A percentile compares a stretch with the other conserved stretches of the same genome.
Conservation (phyloP, 202 grass and related monocot species). For the Digitaria exilis region DNA sequence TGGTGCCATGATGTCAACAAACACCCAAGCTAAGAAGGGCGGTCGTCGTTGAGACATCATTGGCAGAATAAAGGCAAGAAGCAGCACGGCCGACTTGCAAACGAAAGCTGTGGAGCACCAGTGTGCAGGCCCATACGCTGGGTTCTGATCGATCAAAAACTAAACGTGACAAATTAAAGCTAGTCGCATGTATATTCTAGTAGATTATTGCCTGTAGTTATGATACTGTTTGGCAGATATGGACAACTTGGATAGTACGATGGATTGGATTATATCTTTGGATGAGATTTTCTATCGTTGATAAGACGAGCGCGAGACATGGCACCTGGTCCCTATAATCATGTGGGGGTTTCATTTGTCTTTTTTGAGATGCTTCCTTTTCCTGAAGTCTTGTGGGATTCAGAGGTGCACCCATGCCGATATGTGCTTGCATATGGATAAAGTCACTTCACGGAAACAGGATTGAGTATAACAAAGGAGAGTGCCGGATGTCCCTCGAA, state of each 20-base stretch:
- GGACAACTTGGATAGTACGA: neutral
- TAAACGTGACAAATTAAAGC: neutral
- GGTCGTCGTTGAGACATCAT: slow-evolving; percentile 9
- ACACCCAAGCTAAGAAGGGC: neutral
- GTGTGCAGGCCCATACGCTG: neutral
- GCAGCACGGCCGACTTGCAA: neutral
- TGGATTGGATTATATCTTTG: neutral
- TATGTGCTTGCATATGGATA: neutral
- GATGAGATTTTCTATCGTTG: slow-evolving; percentile 13
- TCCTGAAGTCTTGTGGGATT: neutral
- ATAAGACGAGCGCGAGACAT: neutral
- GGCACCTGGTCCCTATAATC: neutral
- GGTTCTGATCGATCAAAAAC: slow-evolving; percentile 16
- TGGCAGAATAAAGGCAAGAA: neutral
- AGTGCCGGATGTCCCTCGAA: neutral
- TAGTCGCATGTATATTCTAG: neutral
- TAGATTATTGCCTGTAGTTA: neutral
- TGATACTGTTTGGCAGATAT: neutral
- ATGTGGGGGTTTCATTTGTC: neutral
- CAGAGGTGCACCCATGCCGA: neutral
- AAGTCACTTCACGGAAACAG: neutral
- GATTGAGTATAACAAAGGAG: neutral
- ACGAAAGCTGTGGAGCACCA: neutral
- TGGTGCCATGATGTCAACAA: slow-evolving; percentile 20
- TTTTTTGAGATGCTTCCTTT: neutral